Evolutionary conservation across 805 yeast species (phyloP).

Genomic region (Candida maltosa): DNA sequence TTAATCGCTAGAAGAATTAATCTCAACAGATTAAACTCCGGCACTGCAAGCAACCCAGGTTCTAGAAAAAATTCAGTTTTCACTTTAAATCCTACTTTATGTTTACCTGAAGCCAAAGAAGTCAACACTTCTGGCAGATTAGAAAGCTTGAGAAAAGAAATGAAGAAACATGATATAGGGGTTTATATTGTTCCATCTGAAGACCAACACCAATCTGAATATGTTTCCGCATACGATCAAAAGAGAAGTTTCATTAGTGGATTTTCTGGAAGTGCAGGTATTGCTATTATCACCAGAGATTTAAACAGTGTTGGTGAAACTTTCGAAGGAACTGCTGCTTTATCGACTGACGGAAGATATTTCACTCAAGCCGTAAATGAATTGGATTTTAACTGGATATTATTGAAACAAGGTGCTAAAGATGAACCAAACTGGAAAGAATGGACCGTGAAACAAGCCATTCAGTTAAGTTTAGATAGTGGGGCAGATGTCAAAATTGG

Average conservation of each 20-base stretch:
- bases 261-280: conserved; percentile 60
- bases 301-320: conserved; percentile 45
- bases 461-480: conserved; percentile 46
- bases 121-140: conserved; percentile 66
- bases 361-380: conserved; percentile 57
- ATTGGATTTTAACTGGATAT: conserved; percentile 57
- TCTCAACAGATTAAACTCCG: conserved; percentile 20
- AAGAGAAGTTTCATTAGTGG: conserved; percentile 56
- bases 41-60: conserved; percentile 21
- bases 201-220: conserved; percentile 65
- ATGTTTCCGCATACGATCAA: conserved; percentile 52
- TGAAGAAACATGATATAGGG: conserved; percentile 45
- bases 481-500: conserved; percentile 36
- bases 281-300: conserved; percentile 56
- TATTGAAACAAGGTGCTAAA: conserved; percentile 49
- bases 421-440: conserved; percentile 56
- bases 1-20: conserved; percentile 43
- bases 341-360: conserved; percentile 61
- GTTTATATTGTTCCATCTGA: conserved; percentile 61
- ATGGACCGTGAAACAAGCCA: conserved; percentile 52
- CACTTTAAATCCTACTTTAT: conserved; percentile 39
- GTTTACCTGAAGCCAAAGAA: conserved; percentile 42
- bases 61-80: conserved; percentile 40
- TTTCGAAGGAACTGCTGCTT: conserved; percentile 55
- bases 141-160: conserved; percentile 53